Base-by-base conservation (phyloP, 345 rosid species). In the Theobroma cacao region DNA sequence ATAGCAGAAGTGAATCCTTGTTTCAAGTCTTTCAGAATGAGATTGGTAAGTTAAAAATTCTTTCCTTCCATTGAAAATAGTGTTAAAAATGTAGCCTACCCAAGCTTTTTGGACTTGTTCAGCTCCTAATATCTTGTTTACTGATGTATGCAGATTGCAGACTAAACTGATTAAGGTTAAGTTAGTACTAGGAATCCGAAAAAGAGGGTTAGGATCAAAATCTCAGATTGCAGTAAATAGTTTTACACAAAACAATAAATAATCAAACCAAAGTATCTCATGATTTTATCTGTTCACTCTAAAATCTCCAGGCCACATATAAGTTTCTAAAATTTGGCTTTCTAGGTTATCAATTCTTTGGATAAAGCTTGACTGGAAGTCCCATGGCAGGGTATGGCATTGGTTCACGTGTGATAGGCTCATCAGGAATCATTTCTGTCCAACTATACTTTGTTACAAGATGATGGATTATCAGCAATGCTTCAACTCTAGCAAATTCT, bases 331-430 rank as follows among this genome's bases (percentile, higher is more conserved):
- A 60, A 12, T 28, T 30, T 28, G 36, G 64, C 2, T 11, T 38
- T 40, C 18, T 50, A n/a, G n/a, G 4, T 10, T 17, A 48, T 52
- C 75, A 72, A 7, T 3, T 20, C 20, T 52, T 72, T 20, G 61
- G 47, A 31, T 50, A 31, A 52, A 72, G 61, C 30, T 20, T 72
- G 61, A 72, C 10, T 3, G 75, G 75, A 33, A 72, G 75, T 52
- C 75, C 75, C 75, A 72, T 72, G 43, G 75, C 61, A 72, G 75
- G 75, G 61, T 72, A 52, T 31, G 75, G 75, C 75, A 72, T 52
- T 20, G 75, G 75, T 18, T 52, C 45, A 0, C 75, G 61, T 5
- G n/a, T 20, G 13, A 72, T 52, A 31, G 75, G 75, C 5, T 72
- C 75, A 50, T 72, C 5, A 5, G 45, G 45, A 55, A 72, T 34